Conservation (phyloP, 2,329 filamentous ascomycete species). For the Phoma herbarum region DNA sequence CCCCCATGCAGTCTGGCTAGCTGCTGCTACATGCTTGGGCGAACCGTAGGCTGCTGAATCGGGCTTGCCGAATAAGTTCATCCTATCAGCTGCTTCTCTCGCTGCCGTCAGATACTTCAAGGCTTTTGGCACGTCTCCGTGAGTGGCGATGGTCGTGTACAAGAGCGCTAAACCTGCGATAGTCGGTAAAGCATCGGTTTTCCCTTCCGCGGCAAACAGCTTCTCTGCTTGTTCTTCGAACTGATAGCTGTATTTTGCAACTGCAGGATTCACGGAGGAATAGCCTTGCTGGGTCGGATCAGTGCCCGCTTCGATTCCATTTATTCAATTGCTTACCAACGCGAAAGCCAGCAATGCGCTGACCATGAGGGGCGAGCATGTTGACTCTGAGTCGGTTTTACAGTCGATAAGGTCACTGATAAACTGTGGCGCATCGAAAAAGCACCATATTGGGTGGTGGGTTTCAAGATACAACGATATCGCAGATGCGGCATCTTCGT, state of each 20-base stretch:
- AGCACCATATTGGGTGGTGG: conserved; percentile 23
- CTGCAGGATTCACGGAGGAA: conserved; percentile 12
- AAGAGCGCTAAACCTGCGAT: conserved; percentile 20
- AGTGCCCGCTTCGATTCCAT: background rate
- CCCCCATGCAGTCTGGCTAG: conserved; percentile 22
- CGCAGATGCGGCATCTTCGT: conserved; percentile 19
- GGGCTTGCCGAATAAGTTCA: conserved; percentile 20
- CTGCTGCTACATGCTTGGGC: conserved; percentile 13
- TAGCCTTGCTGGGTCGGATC: conserved; percentile 15
- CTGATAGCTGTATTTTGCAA: conserved; percentile 14
- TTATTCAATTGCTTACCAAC: conserved; percentile 9
- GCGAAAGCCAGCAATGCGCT: conserved; percentile 22
- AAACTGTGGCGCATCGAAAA: conserved; percentile 25
- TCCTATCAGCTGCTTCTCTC: conserved; percentile 11
- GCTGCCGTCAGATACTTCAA: conserved; percentile 17
- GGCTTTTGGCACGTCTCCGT: conserved; percentile 21
- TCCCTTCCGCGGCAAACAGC: conserved; percentile 15
- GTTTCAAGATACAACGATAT: conserved; percentile 25
- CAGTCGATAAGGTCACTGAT: conserved; percentile 20
- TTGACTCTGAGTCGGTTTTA: conserved; percentile 6
- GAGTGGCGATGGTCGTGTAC: conserved; percentile 17
- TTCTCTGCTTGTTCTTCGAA: conserved; percentile 25
- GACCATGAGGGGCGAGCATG: conserved; percentile 21
- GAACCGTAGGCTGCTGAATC: conserved; percentile 13
- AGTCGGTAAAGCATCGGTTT: conserved; percentile 9